A percentile compares a stretch with the other conserved stretches of the same genome.
These are phyloP conservation scores for Daldinia vernicosa DNA, from an alignment of 495 filamentous ascomycete species.

Conservation along the genomic window DNA sequence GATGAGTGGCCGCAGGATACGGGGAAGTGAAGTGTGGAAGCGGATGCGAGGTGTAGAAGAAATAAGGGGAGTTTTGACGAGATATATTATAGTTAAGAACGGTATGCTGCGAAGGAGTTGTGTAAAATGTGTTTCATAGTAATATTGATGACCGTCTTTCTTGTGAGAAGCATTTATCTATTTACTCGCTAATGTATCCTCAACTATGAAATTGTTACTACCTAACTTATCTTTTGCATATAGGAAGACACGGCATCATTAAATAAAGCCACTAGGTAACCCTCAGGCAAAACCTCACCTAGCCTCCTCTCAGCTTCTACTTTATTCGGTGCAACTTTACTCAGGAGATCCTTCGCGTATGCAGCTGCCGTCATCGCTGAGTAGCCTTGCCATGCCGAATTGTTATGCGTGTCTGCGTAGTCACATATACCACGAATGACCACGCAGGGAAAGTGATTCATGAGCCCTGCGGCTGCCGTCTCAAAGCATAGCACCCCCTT, in stretches of 20 bases:
- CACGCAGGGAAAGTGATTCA: neutral
- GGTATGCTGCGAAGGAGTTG: neutral
- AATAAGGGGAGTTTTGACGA: neutral
- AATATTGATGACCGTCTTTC: no score
- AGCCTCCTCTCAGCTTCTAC: neutral
- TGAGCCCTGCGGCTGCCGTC: neutral
- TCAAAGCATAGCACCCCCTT: neutral
- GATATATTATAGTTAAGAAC: no score
- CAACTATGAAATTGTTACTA: no score
- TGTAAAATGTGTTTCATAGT: no score
- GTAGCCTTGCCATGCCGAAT: neutral
- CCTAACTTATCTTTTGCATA: no score
- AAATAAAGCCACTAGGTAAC: no score
- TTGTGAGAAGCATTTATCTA: no score
- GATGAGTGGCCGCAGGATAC: constrained; percentile 56
- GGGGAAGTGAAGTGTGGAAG: constrained; percentile 7
- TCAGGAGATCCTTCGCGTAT: neutral
- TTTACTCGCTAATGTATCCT: no score
- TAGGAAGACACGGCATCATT: no score
- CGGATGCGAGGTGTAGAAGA: no score
- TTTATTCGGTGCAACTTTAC: neutral
- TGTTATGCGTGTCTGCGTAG: neutral
- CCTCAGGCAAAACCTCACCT: neutral
- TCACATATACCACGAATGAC: neutral
- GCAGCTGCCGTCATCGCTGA: neutral